Base-by-base conservation (phyloP, 768 basidiomycete species). In the Atractiella rhizophila region DNA sequence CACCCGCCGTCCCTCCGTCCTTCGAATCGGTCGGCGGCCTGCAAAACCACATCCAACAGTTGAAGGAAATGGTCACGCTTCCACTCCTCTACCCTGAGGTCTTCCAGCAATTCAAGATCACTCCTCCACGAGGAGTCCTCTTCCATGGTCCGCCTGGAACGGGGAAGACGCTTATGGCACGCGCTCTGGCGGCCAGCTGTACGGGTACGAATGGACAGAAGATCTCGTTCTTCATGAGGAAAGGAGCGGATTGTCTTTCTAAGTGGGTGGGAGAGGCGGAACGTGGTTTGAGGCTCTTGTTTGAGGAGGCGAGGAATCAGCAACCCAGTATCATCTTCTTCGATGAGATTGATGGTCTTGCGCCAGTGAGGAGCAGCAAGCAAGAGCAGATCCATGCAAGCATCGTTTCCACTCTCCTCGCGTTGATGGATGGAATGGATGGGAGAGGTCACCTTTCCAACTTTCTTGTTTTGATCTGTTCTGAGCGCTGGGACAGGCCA, bases 201-300 rank as follows among this genome's bases (percentile, higher is more conserved):
- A 44, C 70, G 78, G n/a, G n/a, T 25, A 73, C 75, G 0, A 73
- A 78, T 27, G 83, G 81, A 30, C 74, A 76, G 45, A 73, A 76
- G 50, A 83, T 94, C 35, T 76, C 91, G 2, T 98, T 98, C 65
- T 98, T 88, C 66, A 96, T 98, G 91, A 76, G 91, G 36, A 98
- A 98, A 62, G 91, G 91, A 16, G 91, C 91, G 26, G 91, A 98
- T 59, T 81, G 79, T 50, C 66, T 96, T 23, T 86, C 83, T 6
- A 98, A 98, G 63, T 98, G 88, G 88, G 91, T 98, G 11, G 91
- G 91, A 39, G 91, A 98, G 61, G 88, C 91, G 5, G 91, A 96
- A 56, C 73, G 91, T 2, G 88, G 94, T 57, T 67, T 98, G 3
- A 72, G 91, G 1, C 67, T 94, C 29, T 66, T 96, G 12, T 98